These are phyloP conservation scores for Pythium graminicola DNA, from an alignment of 352 stramenopile species.

Conservation along the genomic window DNA sequence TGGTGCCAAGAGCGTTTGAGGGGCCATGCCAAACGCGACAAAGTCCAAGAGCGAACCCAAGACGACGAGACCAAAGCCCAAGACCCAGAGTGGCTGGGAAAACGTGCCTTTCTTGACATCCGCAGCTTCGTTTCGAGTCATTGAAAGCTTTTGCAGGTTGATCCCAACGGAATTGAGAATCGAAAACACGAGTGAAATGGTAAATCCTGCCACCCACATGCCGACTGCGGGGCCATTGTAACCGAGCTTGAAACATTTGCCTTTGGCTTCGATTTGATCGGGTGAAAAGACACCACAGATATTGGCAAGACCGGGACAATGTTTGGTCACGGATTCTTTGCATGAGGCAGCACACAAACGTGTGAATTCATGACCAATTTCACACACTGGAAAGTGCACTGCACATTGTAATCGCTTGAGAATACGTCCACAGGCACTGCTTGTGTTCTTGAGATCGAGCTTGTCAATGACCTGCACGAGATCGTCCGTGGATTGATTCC, in stretches of 20 bases:
- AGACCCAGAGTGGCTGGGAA: constrained; percentile 71
- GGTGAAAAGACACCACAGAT: constrained; percentile 43
- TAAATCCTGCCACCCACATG: constrained; percentile 75
- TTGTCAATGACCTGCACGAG: constrained; percentile 32
- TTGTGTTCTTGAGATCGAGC: constrained; percentile 60
- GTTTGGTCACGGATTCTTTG: constrained; percentile 44
- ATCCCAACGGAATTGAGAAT: constrained; percentile 79
- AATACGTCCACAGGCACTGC: constrained; percentile 49
- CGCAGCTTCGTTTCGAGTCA: constrained; percentile 74
- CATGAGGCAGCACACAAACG: constrained; percentile 62
- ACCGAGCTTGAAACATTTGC: constrained; percentile 61
- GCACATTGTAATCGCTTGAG: constrained; percentile 61
- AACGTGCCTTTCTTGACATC: constrained; percentile 52
- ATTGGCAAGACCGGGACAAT: constrained; percentile 53
- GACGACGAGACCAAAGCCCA: constrained; percentile 79
- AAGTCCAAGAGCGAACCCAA: constrained; percentile 87
- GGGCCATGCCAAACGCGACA: constrained; percentile 85
- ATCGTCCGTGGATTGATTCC: constrained; percentile 26
- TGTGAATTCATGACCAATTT: constrained; percentile 66
- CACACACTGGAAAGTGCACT: constrained; percentile 70
- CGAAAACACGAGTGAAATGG: constrained; percentile 76
- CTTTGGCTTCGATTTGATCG: constrained; percentile 41
- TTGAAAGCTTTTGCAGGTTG: constrained; percentile 79
- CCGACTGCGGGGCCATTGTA: constrained; percentile 58
- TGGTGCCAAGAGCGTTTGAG: constrained; percentile 82